phyloP scores from a whole-genome alignment of 768 basidiomycete species.

The Termitomyces sp. region DNA sequence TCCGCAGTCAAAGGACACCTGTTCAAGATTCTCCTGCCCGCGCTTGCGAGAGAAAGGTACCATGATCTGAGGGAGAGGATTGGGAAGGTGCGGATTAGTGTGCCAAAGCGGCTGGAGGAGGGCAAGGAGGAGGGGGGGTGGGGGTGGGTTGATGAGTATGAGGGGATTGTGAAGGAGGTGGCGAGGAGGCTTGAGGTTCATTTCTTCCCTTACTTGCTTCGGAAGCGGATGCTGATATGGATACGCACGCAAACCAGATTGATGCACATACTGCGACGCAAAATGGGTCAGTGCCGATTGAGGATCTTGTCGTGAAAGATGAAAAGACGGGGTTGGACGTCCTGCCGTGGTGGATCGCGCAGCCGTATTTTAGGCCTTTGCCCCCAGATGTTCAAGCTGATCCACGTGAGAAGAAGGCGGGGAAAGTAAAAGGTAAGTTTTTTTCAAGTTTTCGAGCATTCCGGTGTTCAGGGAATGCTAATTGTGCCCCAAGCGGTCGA shows the following conservation, averaged over 20 bases:
- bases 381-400: not conserved
- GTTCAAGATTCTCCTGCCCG: slow-evolving; percentile 87
- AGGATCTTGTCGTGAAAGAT: slow-evolving; percentile 29
- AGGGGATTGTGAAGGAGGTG: slow-evolving; percentile 54
- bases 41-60: slow-evolving; percentile 45
- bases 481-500: no score
- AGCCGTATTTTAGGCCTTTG: slow-evolving; percentile 38
- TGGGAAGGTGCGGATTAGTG: slow-evolving; percentile 37
- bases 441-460: no score
- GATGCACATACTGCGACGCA: slow-evolving; percentile 12
- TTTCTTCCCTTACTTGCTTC: not conserved
- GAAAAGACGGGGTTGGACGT: slow-evolving; percentile 30
- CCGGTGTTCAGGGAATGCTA: no score
- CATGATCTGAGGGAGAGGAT: slow-evolving; percentile 69
- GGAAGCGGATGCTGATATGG: not conserved
- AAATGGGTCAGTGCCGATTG: slow-evolving; percentile 16
- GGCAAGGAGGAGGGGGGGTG: slow-evolving; percentile 26
- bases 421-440: not conserved
- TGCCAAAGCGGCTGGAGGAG: not conserved
- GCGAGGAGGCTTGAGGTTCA: slow-evolving; percentile 45
- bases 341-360: slow-evolving; percentile 46
- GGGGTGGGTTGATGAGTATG: slow-evolving; percentile 45
- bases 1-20: slow-evolving; percentile 87
- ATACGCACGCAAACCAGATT: slow-evolving; percentile 18
- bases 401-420: not conserved